Conservation (phyloP, 306 rosid species). For the Prosopis cineraria region DNA sequence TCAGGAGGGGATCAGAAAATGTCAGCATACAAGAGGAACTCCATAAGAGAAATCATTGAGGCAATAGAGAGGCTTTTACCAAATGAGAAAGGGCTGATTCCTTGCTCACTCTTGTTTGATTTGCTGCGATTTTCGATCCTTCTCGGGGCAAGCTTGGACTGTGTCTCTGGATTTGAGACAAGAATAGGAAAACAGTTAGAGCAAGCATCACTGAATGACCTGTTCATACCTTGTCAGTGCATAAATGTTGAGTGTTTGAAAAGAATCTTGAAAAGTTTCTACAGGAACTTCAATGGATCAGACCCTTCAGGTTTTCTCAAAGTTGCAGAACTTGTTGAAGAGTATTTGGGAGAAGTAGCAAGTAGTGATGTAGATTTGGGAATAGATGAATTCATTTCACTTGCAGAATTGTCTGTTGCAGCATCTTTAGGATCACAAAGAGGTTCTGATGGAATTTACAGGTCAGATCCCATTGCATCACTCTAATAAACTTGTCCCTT, state of each 20-base stretch:
- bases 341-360: constrained; percentile 46
- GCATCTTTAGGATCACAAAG: constrained; percentile 45
- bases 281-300: constrained; percentile 26
- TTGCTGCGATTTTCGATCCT: constrained; percentile 41
- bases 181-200: constrained; percentile 58
- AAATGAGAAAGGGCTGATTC: constrained; percentile 33
- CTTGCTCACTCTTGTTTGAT: constrained; percentile 44
- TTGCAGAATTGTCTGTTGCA: constrained; percentile 51
- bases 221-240: constrained; percentile 40
- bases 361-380: constrained; percentile 40
- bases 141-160: constrained; percentile 41
- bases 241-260: constrained; percentile 39
- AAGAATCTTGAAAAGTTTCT: constrained; percentile 48
- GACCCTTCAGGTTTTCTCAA: constrained; percentile 33
- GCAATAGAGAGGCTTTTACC: constrained; percentile 60
- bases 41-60: constrained; percentile 54
- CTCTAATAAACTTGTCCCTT: neutral
- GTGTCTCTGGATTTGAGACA: constrained; percentile 48
- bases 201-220: constrained; percentile 52
- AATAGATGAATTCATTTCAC: constrained; percentile 34
- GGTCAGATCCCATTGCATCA: neutral
- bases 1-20: constrained; percentile 15
- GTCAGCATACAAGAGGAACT: constrained; percentile 29
- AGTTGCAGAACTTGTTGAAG: constrained; percentile 57
- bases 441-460: constrained; percentile 51